These are phyloP conservation scores for Petrea volubilis DNA, from an alignment of 257 asterid species.

Conservation along the genomic window DNA sequence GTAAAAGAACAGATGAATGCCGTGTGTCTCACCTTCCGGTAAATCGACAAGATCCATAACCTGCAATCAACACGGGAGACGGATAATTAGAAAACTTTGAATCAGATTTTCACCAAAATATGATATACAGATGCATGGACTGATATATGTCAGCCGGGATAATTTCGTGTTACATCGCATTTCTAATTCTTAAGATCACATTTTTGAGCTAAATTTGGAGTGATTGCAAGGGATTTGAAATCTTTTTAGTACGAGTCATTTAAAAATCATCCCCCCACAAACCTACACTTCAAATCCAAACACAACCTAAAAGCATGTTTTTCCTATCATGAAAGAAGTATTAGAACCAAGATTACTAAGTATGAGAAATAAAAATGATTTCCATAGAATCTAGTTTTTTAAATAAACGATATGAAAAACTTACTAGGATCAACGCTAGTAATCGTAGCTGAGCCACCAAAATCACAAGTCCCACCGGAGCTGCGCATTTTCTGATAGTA, in stretches of 20 bases:
- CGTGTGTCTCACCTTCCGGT: slow-evolving; percentile 64
- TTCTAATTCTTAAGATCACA: no score
- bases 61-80: slow-evolving; percentile 39
- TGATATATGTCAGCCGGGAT: no score
- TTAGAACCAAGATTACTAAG: neutral
- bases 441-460: slow-evolving; percentile 70
- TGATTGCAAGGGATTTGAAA: no score
- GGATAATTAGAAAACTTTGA: neutral
- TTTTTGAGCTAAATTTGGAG: no score
- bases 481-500: slow-evolving; percentile 70
- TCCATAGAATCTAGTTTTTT: neutral
- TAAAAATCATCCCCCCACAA: no score
- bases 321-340: no score
- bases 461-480: slow-evolving; percentile 82
- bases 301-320: no score
- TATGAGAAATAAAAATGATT: neutral
- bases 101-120: neutral
- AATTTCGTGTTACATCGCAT: no score
- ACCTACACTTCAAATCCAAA: no score
- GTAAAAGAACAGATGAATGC: neutral
- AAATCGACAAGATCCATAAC: slow-evolving; percentile 78
- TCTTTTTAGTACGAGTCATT: no score
- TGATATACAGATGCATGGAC: neutral
- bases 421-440: slow-evolving; percentile 78
- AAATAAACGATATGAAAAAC: slow-evolving; percentile 30